phyloP scores from a whole-genome alignment of 1,139 yeast species.

The Diutina neorugosa region DNA sequence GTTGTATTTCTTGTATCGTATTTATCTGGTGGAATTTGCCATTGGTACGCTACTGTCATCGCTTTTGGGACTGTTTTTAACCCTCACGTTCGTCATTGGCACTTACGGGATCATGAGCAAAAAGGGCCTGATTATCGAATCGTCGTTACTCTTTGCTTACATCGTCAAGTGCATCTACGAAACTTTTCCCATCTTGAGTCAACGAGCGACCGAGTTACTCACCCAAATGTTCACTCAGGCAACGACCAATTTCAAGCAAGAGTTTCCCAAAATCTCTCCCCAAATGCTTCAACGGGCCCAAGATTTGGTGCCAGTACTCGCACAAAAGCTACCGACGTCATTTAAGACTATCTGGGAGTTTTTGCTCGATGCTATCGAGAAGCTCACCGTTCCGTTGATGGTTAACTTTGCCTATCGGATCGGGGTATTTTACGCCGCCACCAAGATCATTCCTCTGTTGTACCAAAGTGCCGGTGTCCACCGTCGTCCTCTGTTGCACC shows the following conservation, averaged over 20 bases:
- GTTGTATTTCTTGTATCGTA: conserved; percentile 67
- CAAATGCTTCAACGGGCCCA: conserved; percentile 27
- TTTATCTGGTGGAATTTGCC: conserved; percentile 65
- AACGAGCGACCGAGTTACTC: conserved; percentile 31
- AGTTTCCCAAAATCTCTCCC: conserved; percentile 29
- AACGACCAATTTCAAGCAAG: conserved; percentile 23
- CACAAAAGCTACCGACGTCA: conserved; percentile 46
- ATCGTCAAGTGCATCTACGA: conserved; percentile 88
- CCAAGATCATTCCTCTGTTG: conserved; percentile 81
- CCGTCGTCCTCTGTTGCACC: conserved; percentile 7
- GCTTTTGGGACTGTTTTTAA: conserved; percentile 71
- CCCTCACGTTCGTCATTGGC: conserved; percentile 64
- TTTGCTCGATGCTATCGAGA: conserved; percentile 53
- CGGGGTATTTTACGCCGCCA: conserved; percentile 83
- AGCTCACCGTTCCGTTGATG: conserved; percentile 72
- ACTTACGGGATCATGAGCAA: conserved; percentile 76
- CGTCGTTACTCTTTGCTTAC: conserved; percentile 76
- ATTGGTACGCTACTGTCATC: conserved; percentile 70
- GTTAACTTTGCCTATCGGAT: conserved; percentile 77
- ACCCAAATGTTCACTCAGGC: conserved; percentile 27
- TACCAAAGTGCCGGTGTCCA: conserved; percentile 25
- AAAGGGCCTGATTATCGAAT: conserved; percentile 79
- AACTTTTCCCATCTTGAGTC: conserved; percentile 72
- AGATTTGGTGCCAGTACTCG: conserved; percentile 32
- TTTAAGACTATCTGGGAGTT: conserved; percentile 61